These are phyloP conservation scores for Corchorus capsularis DNA, from an alignment of 345 rosid species.

Conservation along the genomic window DNA sequence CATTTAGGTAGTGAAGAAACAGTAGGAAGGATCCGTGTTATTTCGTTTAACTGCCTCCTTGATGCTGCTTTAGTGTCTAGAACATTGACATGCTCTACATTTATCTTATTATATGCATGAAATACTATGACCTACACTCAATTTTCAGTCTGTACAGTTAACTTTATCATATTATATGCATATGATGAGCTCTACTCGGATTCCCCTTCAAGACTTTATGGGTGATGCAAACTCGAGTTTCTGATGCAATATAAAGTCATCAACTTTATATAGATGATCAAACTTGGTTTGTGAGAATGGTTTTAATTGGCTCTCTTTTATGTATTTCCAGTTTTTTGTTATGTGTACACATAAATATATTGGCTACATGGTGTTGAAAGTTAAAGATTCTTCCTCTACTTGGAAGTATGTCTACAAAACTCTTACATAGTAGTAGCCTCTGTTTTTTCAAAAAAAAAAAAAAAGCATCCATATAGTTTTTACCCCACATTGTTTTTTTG, in stretches of 20 bases:
- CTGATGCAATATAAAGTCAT: constrained; percentile 42
- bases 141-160: background rate
- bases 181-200: constrained; percentile 56
- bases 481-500: background rate
- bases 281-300: background rate
- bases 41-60: background rate
- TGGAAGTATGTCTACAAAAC: background rate
- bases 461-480: background rate
- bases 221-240: constrained; percentile 61
- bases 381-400: background rate
- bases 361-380: background rate
- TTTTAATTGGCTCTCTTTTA: background rate
- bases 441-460: too few species aligned
- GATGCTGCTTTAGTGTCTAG: background rate
- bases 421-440: background rate
- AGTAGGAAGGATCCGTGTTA: background rate
- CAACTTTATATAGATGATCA: background rate
- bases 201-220: constrained; percentile 58
- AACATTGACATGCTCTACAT: background rate
- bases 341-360: background rate
- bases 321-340: background rate
- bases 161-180: constrained; percentile 20
- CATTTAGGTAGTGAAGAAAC: background rate
- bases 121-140: background rate
- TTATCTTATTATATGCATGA: background rate